A percentile compares a stretch with the other conserved stretches of the same genome.
phyloP scores from a whole-genome alignment of 768 basidiomycete species.

The Podaxis sp. region DNA sequence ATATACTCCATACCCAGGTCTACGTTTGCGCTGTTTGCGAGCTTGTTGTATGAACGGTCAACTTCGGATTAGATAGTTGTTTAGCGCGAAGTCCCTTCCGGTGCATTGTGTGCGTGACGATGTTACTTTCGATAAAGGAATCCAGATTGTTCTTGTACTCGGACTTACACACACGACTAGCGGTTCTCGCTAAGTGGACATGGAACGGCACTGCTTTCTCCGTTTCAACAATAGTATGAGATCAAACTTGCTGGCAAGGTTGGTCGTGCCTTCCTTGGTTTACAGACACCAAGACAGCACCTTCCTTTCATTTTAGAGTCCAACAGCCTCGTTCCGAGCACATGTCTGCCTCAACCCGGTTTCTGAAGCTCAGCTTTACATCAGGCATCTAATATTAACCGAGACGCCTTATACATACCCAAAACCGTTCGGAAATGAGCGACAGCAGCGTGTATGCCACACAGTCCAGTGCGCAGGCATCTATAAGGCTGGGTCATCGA shows the following conservation, averaged over 20 bases:
- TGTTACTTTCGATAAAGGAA: background rate
- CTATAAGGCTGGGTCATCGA: conserved; percentile 1
- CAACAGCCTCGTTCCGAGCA: conserved; percentile 22
- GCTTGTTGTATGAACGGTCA: background rate
- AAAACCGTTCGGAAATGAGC: conserved; percentile 8
- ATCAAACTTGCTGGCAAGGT: background rate
- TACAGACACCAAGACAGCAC: background rate
- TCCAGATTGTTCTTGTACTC: background rate
- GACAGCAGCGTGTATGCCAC: conserved; percentile 10
- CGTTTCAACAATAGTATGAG: background rate
- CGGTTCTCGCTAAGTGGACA: background rate
- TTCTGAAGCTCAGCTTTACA: conserved; percentile 5
- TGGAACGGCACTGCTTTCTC: background rate
- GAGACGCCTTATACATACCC: background rate
- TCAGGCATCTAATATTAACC: conserved; percentile 8
- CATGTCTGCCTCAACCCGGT: conserved; percentile 4
- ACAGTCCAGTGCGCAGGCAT: conserved; percentile 7
- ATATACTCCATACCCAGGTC: background rate
- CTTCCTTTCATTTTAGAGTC: conserved; percentile 8
- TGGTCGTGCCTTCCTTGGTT: background rate
- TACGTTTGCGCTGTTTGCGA: background rate
- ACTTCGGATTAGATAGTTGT: background rate
- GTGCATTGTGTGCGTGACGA: background rate
- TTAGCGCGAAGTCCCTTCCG: background rate
- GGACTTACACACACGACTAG: background rate